A percentile compares a stretch with the other conserved stretches of the same genome.
Conservation (phyloP, 768 basidiomycete species). For the Leccinum aurantiacum region DNA sequence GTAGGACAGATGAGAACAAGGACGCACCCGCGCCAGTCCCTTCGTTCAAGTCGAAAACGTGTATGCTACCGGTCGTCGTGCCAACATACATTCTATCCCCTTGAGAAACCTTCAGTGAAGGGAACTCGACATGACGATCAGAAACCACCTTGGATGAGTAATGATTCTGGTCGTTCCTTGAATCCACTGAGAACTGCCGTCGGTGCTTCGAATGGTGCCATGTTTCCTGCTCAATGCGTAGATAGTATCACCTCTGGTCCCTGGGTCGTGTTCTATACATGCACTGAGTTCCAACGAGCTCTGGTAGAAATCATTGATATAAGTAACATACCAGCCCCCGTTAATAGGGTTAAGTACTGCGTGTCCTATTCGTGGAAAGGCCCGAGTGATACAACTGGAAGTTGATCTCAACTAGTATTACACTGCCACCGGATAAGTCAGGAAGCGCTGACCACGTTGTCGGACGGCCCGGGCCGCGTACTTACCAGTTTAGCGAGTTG, state of each 20-base stretch:
- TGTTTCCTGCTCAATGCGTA: slow-evolving; percentile 7
- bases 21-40: slow-evolving; percentile 40
- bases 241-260: background rate
- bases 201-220: slow-evolving; percentile 35
- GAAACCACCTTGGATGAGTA: slow-evolving; percentile 30
- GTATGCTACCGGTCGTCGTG: slow-evolving; percentile 54
- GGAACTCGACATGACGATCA: background rate
- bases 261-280: no score
- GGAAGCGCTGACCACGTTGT: no score
- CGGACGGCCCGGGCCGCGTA: no score
- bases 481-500: no score
- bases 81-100: slow-evolving; percentile 64
- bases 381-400: no score
- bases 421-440: no score
- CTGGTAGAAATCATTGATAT: no score
- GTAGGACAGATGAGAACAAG: slow-evolving; percentile 15
- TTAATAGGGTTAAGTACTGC: no score
- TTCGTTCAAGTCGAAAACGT: slow-evolving; percentile 49
- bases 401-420: no score
- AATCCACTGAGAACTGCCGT: slow-evolving; percentile 29
- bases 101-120: slow-evolving; percentile 22
- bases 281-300: no score
- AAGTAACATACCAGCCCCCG: no score
- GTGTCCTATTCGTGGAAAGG: no score
- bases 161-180: slow-evolving; percentile 38